Evolutionary conservation across 352 stramenopile species (phyloP).

Genomic region (Phytophthora citricola): DNA sequence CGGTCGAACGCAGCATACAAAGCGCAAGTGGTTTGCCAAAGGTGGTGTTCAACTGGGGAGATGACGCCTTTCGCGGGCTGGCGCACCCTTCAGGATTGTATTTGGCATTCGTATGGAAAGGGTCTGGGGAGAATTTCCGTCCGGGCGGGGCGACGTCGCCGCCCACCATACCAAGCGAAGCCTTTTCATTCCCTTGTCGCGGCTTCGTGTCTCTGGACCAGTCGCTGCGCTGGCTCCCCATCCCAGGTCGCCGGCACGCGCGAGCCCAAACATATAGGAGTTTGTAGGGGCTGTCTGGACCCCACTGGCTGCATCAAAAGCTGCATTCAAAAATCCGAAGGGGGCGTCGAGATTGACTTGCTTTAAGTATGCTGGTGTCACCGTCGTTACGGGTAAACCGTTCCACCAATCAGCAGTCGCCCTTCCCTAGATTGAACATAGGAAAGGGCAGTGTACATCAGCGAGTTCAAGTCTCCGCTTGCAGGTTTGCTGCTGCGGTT

Average conservation of each 20-base stretch:
- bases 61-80: conserved; percentile 22
- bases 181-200: conserved; percentile 15
- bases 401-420: conserved; percentile 34
- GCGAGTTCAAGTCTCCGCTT: background rate
- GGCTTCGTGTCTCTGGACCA: conserved; percentile 46
- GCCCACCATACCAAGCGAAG: conserved; percentile 22
- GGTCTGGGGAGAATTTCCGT: conserved; percentile 4
- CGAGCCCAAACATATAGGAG: conserved; percentile 11
- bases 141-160: conserved; percentile 39
- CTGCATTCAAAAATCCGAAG: conserved; percentile 41
- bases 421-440: conserved; percentile 8
- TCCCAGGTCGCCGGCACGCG: background rate
- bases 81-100: conserved; percentile 14
- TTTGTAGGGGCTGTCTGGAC: conserved; percentile 30
- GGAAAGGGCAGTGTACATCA: conserved; percentile 1
- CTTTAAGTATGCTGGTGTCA: conserved; percentile 34
- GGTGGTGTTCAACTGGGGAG: conserved; percentile 48
- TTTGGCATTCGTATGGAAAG: conserved; percentile 7
- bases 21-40: conserved; percentile 41
- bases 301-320: conserved; percentile 18
- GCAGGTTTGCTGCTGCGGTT: background rate
- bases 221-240: conserved; percentile 30
- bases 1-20: conserved; percentile 40
- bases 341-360: conserved; percentile 32
- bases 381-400: conserved; percentile 15